Evolutionary conservation across 2,329 filamentous ascomycete genomes (phyloP).

Genomic region (Fonsecaea erecta): DNA sequence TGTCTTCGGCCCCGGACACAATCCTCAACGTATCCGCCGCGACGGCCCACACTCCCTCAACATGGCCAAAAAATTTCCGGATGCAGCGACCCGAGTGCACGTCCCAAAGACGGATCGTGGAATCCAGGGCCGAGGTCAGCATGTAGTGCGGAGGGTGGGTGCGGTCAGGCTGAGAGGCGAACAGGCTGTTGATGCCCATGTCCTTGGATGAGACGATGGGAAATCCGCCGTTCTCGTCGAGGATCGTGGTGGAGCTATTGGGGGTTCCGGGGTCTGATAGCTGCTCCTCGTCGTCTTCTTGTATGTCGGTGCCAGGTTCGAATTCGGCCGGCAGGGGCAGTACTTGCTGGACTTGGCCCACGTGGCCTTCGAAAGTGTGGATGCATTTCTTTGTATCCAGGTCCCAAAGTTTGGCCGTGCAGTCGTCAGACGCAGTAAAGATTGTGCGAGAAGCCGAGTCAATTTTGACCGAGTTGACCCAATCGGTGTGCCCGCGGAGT

Average conservation of each 20-base stretch:
- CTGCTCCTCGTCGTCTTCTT: conserved; percentile 60
- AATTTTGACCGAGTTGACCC: conserved; percentile 94
- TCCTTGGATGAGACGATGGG: conserved; percentile 4
- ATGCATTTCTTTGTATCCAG: conserved; percentile 82
- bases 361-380: conserved; percentile 79
- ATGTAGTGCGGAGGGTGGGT: conserved; percentile 86
- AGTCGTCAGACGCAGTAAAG: conserved; percentile 91
- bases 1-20: conserved; percentile 88
- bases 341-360: conserved; percentile 93
- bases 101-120: conserved; percentile 91
- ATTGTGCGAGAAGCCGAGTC: conserved; percentile 81
- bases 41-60: conserved; percentile 94
- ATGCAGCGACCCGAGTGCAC: conserved; percentile 79
- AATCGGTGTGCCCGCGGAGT: conserved; percentile 84
- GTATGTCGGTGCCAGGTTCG: conserved; percentile 72
- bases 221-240: conserved; percentile 25
- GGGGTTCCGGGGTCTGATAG: conserved; percentile 33
- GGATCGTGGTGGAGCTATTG: conserved; percentile 26
- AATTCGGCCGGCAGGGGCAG: conserved; percentile 83
- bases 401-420: conserved; percentile 90
- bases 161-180: conserved; percentile 57
- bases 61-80: conserved; percentile 92
- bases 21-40: conserved; percentile 86
- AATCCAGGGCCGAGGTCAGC: conserved; percentile 88
- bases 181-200: conserved; percentile 54